phyloP scores from a whole-genome alignment of 2,329 filamentous ascomycete genomes.

The Pseudonectria foliicola region DNA sequence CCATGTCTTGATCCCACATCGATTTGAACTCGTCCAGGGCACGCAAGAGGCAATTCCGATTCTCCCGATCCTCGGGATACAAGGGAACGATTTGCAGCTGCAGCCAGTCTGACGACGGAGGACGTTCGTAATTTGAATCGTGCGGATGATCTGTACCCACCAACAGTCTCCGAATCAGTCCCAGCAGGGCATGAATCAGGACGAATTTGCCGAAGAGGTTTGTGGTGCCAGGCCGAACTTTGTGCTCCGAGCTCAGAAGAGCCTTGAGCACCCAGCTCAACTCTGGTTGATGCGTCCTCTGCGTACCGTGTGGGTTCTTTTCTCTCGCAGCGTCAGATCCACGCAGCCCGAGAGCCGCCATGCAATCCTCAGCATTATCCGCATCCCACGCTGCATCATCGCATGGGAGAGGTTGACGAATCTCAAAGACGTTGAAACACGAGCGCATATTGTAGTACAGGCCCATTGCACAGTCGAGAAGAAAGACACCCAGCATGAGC shows the following conservation, averaged over 20 bases:
- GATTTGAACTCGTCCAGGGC: conserved; percentile 67
- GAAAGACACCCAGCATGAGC: conserved; percentile 56
- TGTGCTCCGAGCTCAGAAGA: conserved; percentile 50
- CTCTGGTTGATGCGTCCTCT: conserved; percentile 56
- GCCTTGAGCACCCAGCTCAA: conserved; percentile 55
- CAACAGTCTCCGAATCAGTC: conserved; percentile 46
- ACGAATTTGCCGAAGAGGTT: conserved; percentile 71
- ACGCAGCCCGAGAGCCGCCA: conserved; percentile 56
- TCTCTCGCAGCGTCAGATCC: conserved; percentile 48
- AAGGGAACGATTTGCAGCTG: conserved; percentile 38
- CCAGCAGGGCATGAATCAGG: conserved; percentile 60
- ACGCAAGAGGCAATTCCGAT: conserved; percentile 41
- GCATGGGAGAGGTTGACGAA: conserved; percentile 60
- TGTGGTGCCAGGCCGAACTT: conserved; percentile 57
- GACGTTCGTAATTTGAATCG: conserved; percentile 41
- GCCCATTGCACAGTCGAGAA: conserved; percentile 57
- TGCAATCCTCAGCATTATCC: conserved; percentile 49
- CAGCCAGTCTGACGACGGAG: conserved; percentile 54
- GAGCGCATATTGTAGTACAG: conserved; percentile 66
- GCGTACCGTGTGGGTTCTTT: conserved; percentile 55
- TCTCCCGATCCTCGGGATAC: conserved; percentile 34
- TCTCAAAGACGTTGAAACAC: conserved; percentile 56
- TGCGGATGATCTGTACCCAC: conserved; percentile 32
- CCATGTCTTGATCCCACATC: conserved; percentile 64
- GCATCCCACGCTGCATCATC: conserved; percentile 73